Base-by-base conservation (phyloP, 2,329 filamentous ascomycete species). In the Fusarium subglutinans region DNA sequence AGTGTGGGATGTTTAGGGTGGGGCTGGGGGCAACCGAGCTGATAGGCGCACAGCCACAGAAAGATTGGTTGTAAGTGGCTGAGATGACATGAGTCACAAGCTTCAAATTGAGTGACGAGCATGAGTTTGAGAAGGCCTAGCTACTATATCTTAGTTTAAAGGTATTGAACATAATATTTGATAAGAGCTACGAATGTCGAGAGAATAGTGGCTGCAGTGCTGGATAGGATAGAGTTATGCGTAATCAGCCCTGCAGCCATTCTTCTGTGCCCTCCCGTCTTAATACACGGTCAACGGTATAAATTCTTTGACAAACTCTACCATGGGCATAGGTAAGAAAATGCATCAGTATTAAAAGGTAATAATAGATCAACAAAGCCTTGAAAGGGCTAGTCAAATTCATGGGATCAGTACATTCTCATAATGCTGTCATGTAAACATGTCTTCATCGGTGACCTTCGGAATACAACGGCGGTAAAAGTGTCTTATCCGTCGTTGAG, bases 11-110 rank as follows among this genome's bases (percentile, higher is more conserved):
- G 62, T 68, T 81, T 81, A 81, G 58, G 50, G 66, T 82, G 82
- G 82, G 80, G 72, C 76, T 80, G 80, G 82, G 82, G 82, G 81
- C 82, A 83, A 80, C 80, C 80, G 80, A 83, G 55, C 75, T 71
- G 53, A 51, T 41, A 66, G 64, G 63, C 41, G 59, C 67, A 72
- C 66, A 62, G 66, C 75, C 69, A 70, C 74, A 59, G 22, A 7
- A 70, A 59, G 15, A 5, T 33, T 44, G 33, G 30, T 20, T 38
- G 12, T 38, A 56, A 68, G 70, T 77, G 66, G 66, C 66, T 68
- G 64, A 48, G 17, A 35, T 37, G 20, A 24, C 33, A 53, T 60
- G 57, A 60, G 57, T 60, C 45, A 60, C 56, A 38, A 14, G 24
- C 24, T 50, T 58, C 24, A 50, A 50, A 30, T 18, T 58, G 30